A percentile compares a stretch with the other conserved stretches of the same genome.
phyloP scores from a whole-genome alignment of 192 early-diverging fungal species.

The Rhizophagus prolifer region DNA sequence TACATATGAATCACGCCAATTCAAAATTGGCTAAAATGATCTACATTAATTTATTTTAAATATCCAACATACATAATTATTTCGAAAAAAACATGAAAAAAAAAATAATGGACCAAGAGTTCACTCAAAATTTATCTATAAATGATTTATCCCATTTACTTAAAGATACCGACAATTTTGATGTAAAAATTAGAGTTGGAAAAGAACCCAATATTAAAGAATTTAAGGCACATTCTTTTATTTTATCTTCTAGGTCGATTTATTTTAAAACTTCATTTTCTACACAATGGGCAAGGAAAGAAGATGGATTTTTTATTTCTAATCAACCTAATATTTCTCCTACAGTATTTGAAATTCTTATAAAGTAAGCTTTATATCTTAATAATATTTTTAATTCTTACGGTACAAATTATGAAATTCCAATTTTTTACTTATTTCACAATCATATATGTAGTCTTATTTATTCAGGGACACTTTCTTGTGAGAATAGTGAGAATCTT shows the following conservation, averaged over 20 bases:
- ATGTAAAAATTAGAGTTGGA: too few species aligned
- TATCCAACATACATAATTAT: too few species aligned
- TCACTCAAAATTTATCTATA: too few species aligned
- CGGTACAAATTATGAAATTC: too few species aligned
- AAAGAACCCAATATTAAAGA: neutral
- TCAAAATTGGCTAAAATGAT: too few species aligned
- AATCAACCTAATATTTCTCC: constrained; percentile 15
- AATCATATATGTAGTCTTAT: neutral
- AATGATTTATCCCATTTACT: too few species aligned
- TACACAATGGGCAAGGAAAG: neutral
- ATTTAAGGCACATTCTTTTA: constrained; percentile 5
- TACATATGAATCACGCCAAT: too few species aligned
- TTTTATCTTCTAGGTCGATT: neutral
- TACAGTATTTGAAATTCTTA: neutral
- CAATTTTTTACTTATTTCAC: neutral
- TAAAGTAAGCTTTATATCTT: constrained; percentile 10
- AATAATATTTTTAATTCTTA: too few species aligned
- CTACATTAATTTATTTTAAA: too few species aligned
- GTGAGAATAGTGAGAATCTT: neutral
- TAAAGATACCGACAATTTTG: too few species aligned
- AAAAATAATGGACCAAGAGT: too few species aligned
- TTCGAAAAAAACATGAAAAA: too few species aligned
- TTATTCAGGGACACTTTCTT: constrained; percentile 2
- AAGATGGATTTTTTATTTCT: neutral
- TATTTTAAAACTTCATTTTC: constrained; percentile 9